A percentile compares a stretch with the other conserved stretches of the same genome.
Conservation (phyloP, 2,329 filamentous ascomycete genomes). For the Phialophora chinensis region DNA sequence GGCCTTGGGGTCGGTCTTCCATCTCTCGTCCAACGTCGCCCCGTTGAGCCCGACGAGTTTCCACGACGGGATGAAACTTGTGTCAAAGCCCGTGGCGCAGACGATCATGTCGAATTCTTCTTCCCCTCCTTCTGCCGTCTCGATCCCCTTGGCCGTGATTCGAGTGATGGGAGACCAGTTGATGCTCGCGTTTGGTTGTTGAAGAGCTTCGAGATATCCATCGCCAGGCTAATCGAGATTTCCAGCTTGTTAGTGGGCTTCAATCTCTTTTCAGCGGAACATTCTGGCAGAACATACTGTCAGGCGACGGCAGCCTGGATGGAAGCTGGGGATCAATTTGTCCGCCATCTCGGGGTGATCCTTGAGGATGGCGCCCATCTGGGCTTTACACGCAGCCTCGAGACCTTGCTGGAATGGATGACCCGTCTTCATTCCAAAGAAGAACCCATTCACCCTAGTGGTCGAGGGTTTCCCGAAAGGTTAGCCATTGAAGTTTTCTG, state of each 20-base stretch:
- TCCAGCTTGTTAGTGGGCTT: constrained; percentile 34
- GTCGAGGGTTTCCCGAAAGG: constrained; percentile 32
- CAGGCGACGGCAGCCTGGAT: constrained; percentile 42
- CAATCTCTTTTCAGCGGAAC: constrained; percentile 41
- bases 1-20: constrained; percentile 40
- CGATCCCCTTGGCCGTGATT: constrained; percentile 42
- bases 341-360: constrained; percentile 32
- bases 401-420: constrained; percentile 15
- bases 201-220: constrained; percentile 46
- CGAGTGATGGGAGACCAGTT: constrained; percentile 39
- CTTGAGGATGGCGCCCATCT: constrained; percentile 37
- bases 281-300: constrained; percentile 39
- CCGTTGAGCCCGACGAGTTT: constrained; percentile 53
- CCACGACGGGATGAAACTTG: constrained; percentile 60
- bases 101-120: constrained; percentile 62
- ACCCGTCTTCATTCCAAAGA: constrained; percentile 26
- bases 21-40: constrained; percentile 46
- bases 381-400: constrained; percentile 21
- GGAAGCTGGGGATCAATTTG: constrained; percentile 39
- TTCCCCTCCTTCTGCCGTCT: constrained; percentile 43
- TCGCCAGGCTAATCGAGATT: constrained; percentile 36
- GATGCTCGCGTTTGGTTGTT: constrained; percentile 38
- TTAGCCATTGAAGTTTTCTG: constrained; percentile 36
- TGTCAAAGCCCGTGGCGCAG: constrained; percentile 64
- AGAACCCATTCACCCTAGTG: constrained; percentile 22